Evolutionary conservation across 768 basidiomycete genomes (phyloP).

Genomic region (Auriculariales sp.): DNA sequence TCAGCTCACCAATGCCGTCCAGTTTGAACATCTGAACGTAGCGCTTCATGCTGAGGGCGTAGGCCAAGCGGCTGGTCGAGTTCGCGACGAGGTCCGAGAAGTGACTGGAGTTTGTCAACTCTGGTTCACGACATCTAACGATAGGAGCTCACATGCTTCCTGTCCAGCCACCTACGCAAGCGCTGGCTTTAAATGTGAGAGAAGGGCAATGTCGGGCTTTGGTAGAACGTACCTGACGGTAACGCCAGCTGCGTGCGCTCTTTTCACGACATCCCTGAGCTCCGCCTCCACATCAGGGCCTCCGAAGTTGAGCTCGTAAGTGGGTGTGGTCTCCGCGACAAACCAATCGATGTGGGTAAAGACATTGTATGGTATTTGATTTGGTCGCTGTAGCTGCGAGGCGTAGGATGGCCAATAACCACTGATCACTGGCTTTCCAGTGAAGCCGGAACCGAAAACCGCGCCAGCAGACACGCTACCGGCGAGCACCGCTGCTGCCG

Average conservation of each 20-base stretch:
- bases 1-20: too few species aligned
- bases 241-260: neutral
- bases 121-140: neutral
- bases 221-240: too few species aligned
- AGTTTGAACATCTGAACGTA: neutral
- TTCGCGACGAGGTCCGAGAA: neutral
- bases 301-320: neutral
- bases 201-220: too few species aligned
- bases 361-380: neutral
- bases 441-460: too few species aligned
- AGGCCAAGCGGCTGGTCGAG: neutral
- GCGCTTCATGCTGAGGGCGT: neutral
- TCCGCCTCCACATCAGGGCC: too few species aligned
- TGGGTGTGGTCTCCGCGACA: neutral
- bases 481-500: too few species aligned
- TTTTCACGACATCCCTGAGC: too few species aligned
- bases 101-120: neutral
- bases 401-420: neutral
- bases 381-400: neutral
- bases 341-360: neutral
- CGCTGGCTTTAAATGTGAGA: too few species aligned
- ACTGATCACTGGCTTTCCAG: neutral
- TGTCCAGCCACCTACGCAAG: neutral
- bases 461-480: too few species aligned
- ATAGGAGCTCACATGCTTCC: neutral